Base-by-base conservation (phyloP, 768 basidiomycete species). In the Pleurotus sapidus region DNA sequence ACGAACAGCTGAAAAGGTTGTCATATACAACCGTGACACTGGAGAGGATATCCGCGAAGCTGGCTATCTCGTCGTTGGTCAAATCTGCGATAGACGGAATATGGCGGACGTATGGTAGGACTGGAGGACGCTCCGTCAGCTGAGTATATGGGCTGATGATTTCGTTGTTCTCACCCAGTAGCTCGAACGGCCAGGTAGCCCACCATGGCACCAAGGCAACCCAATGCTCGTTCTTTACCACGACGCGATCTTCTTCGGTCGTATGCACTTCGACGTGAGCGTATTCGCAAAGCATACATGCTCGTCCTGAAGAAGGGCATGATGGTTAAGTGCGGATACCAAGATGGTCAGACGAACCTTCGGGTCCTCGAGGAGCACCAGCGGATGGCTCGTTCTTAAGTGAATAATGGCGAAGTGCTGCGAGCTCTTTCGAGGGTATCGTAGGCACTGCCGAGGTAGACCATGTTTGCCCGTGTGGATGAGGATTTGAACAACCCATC, bases 401-500 rank as follows among this genome's bases (percentile, higher is more conserved):
- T 17, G 79, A 70, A 67, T 89, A 89, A 14, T 69, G 65, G 50
- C 73, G 73, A 40, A 93, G 68, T 38, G 82, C 83, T 2, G 64
- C 64, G 5, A 94, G 73, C 65, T 93, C 93, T 53, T 76, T 84
- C 2, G 86, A 77, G 1, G 91, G 86, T 23, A 89, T 69, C 1
- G 84, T 81, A 0, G 93, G 93, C 5, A 94, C 73, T 14, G 76
- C 76, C 3, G 88, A 90, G 3, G 88, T 70, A 3, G 91, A 89
- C 91, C 93, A 93, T 14, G 87, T 84, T 70, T 97, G 95, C 18
- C 93, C 92, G 68, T 96, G 95, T 0, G 95, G 93, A 68, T 96
- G 95, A 23, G 93, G 92, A 66, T 95, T 96, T 5, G 90, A 93
- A 67, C 93, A 95, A 9, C 95, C 95, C 95, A 95, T 95, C 77